Percentiles rank a stretch among this genome's conserved stretches.
These are phyloP conservation scores for Picea sitchensis DNA, from an alignment of 75 land plant genomes.

Conservation along the genomic window DNA sequence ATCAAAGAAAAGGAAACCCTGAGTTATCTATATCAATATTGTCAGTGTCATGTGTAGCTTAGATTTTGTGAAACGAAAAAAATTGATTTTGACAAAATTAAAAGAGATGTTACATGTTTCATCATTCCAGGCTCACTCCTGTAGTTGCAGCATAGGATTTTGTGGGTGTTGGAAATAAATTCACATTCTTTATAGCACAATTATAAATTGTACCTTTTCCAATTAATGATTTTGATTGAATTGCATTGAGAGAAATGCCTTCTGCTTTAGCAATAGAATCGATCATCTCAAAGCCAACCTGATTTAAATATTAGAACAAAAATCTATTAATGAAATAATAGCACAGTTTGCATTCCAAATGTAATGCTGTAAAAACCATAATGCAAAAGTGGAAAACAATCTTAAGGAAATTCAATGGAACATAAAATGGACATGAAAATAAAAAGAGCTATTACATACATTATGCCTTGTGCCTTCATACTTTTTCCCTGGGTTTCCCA, in stretches of 20 bases:
- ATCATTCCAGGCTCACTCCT: background rate
- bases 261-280: conserved; percentile 66
- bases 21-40: background rate
- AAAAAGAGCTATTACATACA: conserved; percentile 26
- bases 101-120: conserved; percentile 4
- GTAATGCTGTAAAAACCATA: background rate
- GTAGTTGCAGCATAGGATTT: background rate
- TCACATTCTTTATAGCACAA: background rate
- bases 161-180: background rate
- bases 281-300: conserved; percentile 99
- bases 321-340: background rate
- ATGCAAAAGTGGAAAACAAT: background rate
- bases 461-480: conserved; percentile 91
- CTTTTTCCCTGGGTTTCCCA: conserved; percentile 91
- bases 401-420: background rate
- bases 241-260: conserved; percentile 70
- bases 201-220: conserved; percentile 67
- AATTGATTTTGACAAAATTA: background rate
- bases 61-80: background rate
- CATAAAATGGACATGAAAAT: background rate
- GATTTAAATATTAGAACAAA: conserved; percentile 2
- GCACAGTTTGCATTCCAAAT: background rate
- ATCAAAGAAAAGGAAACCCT: too few species aligned
- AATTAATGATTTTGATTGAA: conserved; percentile 85
- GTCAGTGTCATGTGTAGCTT: background rate